These are phyloP conservation scores for Chlorophyllum brunneum DNA, from an alignment of 768 basidiomycete species.

Conservation along the genomic window DNA sequence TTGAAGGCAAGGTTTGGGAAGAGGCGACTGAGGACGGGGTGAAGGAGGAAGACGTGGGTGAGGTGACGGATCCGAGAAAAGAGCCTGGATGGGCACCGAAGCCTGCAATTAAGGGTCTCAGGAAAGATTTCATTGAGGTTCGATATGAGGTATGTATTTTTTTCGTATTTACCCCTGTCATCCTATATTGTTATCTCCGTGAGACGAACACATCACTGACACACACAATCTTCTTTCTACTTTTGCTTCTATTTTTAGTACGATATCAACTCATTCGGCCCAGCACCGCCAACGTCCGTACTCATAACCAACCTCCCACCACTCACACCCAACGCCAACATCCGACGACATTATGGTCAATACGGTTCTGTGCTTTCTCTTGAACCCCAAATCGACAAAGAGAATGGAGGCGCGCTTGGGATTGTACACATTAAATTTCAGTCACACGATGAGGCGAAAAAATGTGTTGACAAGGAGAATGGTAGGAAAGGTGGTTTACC, in stretches of 20 bases:
- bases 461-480: constrained; percentile 63
- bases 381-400: constrained; percentile 74
- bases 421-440: constrained; percentile 71
- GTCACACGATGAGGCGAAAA: constrained; percentile 62
- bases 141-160: constrained; percentile 50
- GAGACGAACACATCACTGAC: too few species aligned
- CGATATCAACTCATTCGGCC: constrained; percentile 66
- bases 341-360: constrained; percentile 60
- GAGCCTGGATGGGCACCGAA: constrained; percentile 29
- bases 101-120: constrained; percentile 16
- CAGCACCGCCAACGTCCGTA: constrained; percentile 72
- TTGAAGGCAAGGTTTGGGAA: constrained; percentile 52
- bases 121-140: constrained; percentile 37
- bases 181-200: too few species aligned
- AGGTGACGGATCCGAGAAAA: constrained; percentile 53
- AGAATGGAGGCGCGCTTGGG: constrained; percentile 80
- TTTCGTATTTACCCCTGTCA: constrained; percentile 24
- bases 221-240: constrained; percentile 11
- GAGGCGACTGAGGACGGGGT: constrained; percentile 24
- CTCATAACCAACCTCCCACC: constrained; percentile 70
- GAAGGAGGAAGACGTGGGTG: constrained; percentile 31
- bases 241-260: constrained; percentile 43
- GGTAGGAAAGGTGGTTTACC: constrained; percentile 51
- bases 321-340: constrained; percentile 60
- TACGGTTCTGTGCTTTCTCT: constrained; percentile 64